Conservation (phyloP, 2,329 filamentous ascomycete genomes). For the Ophiostoma triangulosporum region DNA sequence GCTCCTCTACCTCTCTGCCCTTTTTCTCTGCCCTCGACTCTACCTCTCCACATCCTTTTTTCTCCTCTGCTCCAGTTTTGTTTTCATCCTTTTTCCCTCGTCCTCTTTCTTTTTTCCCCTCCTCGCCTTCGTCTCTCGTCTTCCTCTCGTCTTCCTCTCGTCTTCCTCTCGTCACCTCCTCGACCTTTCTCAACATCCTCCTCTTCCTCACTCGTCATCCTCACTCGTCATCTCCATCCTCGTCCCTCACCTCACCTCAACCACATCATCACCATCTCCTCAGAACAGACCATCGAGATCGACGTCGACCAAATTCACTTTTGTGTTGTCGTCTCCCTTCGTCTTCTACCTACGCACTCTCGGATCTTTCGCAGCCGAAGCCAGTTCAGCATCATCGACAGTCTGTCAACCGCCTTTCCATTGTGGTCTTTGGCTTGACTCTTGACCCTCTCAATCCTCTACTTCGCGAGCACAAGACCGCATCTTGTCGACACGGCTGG, state of each 20-base stretch:
- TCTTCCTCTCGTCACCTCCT: background rate
- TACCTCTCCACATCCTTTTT: background rate
- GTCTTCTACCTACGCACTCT: background rate
- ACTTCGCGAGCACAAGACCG: background rate
- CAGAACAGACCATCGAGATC: background rate
- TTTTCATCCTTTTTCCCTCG: background rate
- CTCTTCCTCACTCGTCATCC: background rate
- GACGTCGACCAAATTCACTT: constrained; percentile 26
- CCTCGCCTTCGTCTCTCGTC: constrained; percentile 5
- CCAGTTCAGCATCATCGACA: constrained; percentile 1
- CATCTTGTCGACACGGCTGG: background rate
- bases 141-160: background rate
- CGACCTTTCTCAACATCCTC: background rate
- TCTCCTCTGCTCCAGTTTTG: background rate
- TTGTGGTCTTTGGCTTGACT: background rate
- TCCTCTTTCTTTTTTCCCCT: background rate
- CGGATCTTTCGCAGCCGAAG: background rate
- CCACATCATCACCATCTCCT: background rate
- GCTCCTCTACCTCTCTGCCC: background rate
- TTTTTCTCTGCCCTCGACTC: background rate
- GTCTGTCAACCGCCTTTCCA: too few relatives aligned
- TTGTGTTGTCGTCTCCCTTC: constrained; percentile 21
- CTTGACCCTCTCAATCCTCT: background rate
- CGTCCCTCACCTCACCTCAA: background rate
- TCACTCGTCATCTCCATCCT: background rate